Conservation (phyloP, 2,329 filamentous ascomycete genomes). For the Colletotrichum tamarilloi region DNA sequence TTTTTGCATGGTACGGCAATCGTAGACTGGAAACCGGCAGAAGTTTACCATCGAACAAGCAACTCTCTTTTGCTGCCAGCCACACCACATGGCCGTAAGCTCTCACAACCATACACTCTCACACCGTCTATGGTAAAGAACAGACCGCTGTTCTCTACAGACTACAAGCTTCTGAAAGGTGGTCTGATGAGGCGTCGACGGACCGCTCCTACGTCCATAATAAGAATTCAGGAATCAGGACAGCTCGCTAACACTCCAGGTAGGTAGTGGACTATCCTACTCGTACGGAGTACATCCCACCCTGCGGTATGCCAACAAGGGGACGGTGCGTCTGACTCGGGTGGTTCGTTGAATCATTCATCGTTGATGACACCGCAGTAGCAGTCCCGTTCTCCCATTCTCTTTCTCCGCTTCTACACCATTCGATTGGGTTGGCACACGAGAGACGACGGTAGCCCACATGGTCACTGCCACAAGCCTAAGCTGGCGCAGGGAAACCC, state of each 20-base stretch:
- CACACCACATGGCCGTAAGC: not conserved
- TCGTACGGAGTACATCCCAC: not conserved
- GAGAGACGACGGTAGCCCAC: not conserved
- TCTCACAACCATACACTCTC: no score
- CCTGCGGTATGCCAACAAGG: not conserved
- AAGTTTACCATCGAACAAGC: not conserved
- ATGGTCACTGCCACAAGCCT: not conserved
- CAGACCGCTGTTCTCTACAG: not conserved
- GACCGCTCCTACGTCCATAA: not conserved
- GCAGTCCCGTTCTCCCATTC: not conserved
- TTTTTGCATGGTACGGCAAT: slow-evolving; percentile 1
- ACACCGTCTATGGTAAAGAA: not conserved
- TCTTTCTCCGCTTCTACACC: no score
- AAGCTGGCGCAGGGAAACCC: slow-evolving; percentile 4
- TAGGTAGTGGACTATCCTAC: not conserved
- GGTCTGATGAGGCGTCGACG: not conserved
- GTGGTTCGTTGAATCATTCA: slow-evolving; percentile 12
- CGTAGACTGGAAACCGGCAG: not conserved
- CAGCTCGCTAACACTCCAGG: no score
- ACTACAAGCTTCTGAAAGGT: not conserved
- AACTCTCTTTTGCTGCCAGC: not conserved
- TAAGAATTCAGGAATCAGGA: not conserved
- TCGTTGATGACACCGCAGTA: not conserved
- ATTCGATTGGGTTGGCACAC: slow-evolving; percentile 14
- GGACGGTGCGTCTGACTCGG: not conserved